A percentile compares a stretch with the other conserved stretches of the same genome.
Conservation (phyloP, 2,329 filamentous ascomycete species). For the Colletotrichum sp. region DNA sequence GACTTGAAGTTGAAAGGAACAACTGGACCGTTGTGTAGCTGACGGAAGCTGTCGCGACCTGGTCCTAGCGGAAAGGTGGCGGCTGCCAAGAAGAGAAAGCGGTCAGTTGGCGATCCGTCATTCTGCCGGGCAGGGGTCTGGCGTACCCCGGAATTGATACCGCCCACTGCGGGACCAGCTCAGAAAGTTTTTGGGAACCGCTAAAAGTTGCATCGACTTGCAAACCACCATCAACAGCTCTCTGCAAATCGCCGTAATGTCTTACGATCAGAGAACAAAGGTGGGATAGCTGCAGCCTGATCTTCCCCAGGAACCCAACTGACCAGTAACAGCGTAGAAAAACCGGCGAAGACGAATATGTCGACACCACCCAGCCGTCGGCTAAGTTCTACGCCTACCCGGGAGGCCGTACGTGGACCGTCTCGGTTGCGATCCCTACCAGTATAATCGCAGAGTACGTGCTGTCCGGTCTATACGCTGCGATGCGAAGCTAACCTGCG, state of each 20-base stretch:
- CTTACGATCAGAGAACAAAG: conserved; percentile 23
- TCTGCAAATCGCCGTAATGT: neutral
- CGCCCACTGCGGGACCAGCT: neutral
- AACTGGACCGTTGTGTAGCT: neutral
- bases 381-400: conserved; percentile 69
- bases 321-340: conserved; percentile 52
- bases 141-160: conserved; percentile 15
- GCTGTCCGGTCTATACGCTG: fast-evolving
- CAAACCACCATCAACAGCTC: neutral
- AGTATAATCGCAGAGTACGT: conserved; percentile 77
- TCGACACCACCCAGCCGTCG: conserved; percentile 62
- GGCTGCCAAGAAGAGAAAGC: conserved; percentile 22
- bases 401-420: conserved; percentile 72
- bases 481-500: neutral
- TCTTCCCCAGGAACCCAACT: neutral
- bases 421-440: conserved; percentile 79
- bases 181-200: conserved; percentile 14
- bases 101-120: conserved; percentile 14
- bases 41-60: conserved; percentile 6
- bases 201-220: neutral
- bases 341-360: conserved; percentile 43
- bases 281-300: neutral
- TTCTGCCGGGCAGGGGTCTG: conserved; percentile 25
- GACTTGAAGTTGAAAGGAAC: neutral
- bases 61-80: conserved; percentile 14